phyloP scores from a whole-genome alignment of 257 asterid genomes.

The Agastache rugosa region DNA sequence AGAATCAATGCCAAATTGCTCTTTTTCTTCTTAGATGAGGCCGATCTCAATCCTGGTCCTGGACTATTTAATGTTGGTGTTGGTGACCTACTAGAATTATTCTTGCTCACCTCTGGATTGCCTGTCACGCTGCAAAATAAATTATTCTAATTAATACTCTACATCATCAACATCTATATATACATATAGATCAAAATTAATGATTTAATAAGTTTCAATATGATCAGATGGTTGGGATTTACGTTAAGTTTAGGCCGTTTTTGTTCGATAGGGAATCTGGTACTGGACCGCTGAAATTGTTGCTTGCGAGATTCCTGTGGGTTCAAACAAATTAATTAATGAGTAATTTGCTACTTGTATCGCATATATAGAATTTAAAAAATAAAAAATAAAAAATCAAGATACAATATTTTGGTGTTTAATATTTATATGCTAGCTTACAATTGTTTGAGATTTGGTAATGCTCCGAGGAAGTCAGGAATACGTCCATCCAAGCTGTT shows the following conservation, averaged over 20 bases:
- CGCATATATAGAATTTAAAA: too few species aligned
- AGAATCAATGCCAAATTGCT: slow-evolving; percentile 44
- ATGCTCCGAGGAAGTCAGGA: slow-evolving; percentile 61
- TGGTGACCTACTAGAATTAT: background rate
- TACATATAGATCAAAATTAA: background rate
- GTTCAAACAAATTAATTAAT: too few species aligned
- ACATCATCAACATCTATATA: background rate
- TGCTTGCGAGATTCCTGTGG: slow-evolving; percentile 63
- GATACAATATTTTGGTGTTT: background rate
- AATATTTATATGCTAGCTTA: slow-evolving; percentile 18
- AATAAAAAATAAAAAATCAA: background rate
- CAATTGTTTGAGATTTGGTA: slow-evolving; percentile 61
- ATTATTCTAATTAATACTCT: too few species aligned
- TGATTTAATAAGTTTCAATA: too few species aligned
- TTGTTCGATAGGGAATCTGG: slow-evolving; percentile 56
- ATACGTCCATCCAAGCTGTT: slow-evolving; percentile 58
- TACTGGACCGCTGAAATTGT: slow-evolving; percentile 55
- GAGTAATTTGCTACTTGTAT: slow-evolving; percentile 7
- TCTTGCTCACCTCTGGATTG: slow-evolving; percentile 42
- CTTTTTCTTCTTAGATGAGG: slow-evolving; percentile 15
- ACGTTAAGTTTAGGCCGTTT: slow-evolving; percentile 52
- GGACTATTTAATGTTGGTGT: background rate
- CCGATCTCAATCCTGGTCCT: background rate
- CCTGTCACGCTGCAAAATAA: slow-evolving; percentile 43
- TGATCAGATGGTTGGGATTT: background rate